Evolutionary conservation across 441 rosid genomes (phyloP).

Genomic region (Daphne laureola): DNA sequence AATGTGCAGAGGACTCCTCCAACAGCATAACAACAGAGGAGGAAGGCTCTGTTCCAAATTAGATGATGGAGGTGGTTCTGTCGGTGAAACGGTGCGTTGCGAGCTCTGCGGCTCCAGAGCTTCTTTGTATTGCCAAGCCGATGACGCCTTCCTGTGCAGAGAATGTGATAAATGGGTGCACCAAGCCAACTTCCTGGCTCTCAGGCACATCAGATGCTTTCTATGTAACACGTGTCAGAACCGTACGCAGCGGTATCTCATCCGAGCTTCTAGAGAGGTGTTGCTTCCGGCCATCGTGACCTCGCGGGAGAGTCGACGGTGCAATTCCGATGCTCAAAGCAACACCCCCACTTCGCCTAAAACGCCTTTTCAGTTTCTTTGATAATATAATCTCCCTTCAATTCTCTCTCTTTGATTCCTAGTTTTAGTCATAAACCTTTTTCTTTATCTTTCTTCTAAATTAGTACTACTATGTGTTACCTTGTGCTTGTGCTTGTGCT

Average conservation of each 20-base stretch:
- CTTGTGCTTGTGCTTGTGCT: too few species aligned
- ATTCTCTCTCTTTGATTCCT: constrained; percentile 7
- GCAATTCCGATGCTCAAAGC: constrained; percentile 20
- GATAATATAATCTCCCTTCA: constrained; percentile 19
- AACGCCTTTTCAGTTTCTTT: constrained; percentile 39
- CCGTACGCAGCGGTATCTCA: constrained; percentile 46
- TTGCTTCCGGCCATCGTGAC: constrained; percentile 29
- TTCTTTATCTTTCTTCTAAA: too few species aligned
- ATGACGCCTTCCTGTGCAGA: constrained; percentile 60
- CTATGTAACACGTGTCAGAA: constrained; percentile 54
- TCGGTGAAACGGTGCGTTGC: constrained; percentile 24
- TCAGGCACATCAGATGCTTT: constrained; percentile 64
- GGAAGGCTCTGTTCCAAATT: constrained; percentile 5
- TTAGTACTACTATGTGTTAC: too few species aligned
- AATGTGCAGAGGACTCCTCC: constrained; percentile 48
- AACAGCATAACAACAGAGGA: constrained; percentile 15
- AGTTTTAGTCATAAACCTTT: too few species aligned
- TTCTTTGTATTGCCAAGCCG: constrained; percentile 68
- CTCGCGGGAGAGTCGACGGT: constrained; percentile 10
- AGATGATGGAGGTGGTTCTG: constrained; percentile 1
- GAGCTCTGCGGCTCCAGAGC: constrained; percentile 61
- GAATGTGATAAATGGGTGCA: constrained; percentile 69
- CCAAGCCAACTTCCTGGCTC: constrained; percentile 72
- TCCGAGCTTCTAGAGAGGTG: constrained; percentile 42
- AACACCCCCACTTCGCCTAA: constrained; percentile 14